phyloP scores from a whole-genome alignment of 148 eudicot species.

The Spergularia marina region DNA sequence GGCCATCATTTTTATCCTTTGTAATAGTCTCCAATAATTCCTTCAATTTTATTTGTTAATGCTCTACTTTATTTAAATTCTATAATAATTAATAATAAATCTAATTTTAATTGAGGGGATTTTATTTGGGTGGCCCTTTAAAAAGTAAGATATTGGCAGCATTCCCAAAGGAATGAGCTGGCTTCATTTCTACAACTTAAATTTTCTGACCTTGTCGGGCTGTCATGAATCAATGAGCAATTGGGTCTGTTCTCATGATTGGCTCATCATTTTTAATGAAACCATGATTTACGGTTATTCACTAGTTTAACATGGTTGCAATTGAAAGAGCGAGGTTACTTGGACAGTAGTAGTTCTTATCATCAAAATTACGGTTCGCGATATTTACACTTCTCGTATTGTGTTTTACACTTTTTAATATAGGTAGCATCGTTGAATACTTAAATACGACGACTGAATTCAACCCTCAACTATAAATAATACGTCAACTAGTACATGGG shows the following conservation, averaged over 20 bases:
- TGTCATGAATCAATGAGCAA: slow-evolving; percentile 23
- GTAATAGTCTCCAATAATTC: neutral
- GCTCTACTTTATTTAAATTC: neutral
- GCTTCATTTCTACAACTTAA: slow-evolving; percentile 4
- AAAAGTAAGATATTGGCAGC: slow-evolving; percentile 20
- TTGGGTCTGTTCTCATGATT: slow-evolving; percentile 16
- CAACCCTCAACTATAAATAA: too few relatives aligned
- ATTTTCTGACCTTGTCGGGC: slow-evolving; percentile 12
- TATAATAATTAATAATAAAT: too few relatives aligned
- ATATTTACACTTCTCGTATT: too few relatives aligned
- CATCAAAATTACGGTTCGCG: too few relatives aligned
- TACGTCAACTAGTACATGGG: too few relatives aligned
- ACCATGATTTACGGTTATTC: too few relatives aligned
- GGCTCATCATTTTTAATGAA: slow-evolving; percentile 12
- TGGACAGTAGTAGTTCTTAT: too few relatives aligned
- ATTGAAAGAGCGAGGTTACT: too few relatives aligned
- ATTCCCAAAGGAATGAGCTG: slow-evolving; percentile 26
- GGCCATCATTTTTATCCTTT: neutral
- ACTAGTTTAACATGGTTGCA: too few relatives aligned
- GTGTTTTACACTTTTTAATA: too few relatives aligned
- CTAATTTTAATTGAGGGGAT: neutral
- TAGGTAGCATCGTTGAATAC: too few relatives aligned
- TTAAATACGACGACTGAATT: too few relatives aligned
- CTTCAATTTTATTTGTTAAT: neutral
- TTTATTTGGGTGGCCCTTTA: neutral